Percentiles rank a stretch among this genome's conserved stretches.
phyloP scores from a whole-genome alignment of 495 filamentous ascomycete genomes.

The Neurospora discreta region DNA sequence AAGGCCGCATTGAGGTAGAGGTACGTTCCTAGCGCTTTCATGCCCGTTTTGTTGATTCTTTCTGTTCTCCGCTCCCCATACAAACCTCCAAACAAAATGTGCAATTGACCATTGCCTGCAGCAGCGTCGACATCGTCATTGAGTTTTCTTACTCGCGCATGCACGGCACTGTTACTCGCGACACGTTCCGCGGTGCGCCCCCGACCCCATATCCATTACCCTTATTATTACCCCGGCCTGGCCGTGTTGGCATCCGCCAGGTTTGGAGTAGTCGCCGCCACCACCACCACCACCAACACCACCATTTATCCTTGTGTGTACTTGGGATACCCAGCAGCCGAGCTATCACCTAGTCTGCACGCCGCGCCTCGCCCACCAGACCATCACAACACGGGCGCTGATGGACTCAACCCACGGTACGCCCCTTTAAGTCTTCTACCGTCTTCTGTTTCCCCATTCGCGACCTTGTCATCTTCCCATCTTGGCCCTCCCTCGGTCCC shows the following conservation, averaged over 20 bases:
- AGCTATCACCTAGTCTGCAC: not conserved
- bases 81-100: conserved; percentile 11
- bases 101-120: conserved; percentile 9
- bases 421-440: not conserved
- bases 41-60: conserved; percentile 28
- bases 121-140: not conserved
- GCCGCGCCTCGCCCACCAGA: not conserved
- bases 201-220: not conserved
- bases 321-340: not conserved
- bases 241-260: not conserved
- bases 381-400: conserved; percentile 3
- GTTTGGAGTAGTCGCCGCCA: conserved; percentile 1
- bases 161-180: not conserved
- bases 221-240: not conserved
- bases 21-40: conserved; percentile 13
- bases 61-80: conserved; percentile 13
- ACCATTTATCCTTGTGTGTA: not conserved
- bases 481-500: not conserved
- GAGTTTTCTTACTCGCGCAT: conserved; percentile 3
- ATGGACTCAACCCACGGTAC: conserved; percentile 27
- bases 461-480: not conserved
- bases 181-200: not conserved
- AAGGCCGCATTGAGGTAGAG: conserved; percentile 16
- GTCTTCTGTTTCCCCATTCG: not conserved
- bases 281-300: not conserved